Conservation (phyloP, 2,329 filamentous ascomycete genomes). For the Arthrocladium fulminans region DNA sequence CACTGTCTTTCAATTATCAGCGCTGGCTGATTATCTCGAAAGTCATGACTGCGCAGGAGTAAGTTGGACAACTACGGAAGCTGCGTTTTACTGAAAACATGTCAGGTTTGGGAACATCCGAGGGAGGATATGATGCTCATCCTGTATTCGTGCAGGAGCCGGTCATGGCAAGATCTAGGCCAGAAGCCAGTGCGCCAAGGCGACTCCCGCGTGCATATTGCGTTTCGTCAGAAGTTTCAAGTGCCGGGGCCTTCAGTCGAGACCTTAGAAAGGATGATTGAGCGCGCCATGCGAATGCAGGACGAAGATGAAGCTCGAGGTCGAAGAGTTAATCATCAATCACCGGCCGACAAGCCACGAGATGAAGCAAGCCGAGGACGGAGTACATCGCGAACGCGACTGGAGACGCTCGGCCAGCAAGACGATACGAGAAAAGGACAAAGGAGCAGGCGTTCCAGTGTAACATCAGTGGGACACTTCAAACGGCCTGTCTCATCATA, state of each 20-base stretch:
- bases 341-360: neutral
- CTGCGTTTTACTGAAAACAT: no score
- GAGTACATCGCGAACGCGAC: neutral
- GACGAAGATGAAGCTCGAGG: constrained; percentile 1
- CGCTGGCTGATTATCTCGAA: constrained; percentile 15
- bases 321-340: neutral
- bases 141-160: constrained; percentile 14
- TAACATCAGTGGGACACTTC: neutral
- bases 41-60: constrained; percentile 11
- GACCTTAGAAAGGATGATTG: neutral
- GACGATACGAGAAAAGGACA: neutral
- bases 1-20: constrained; percentile 5
- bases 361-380: neutral
- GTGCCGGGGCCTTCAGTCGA: neutral
- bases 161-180: constrained; percentile 11
- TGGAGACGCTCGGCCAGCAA: neutral
- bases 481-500: neutral
- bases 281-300: neutral
- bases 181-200: neutral
- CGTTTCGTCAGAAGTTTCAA: constrained; percentile 10
- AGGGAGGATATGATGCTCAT: constrained; percentile 13
- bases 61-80: no score
- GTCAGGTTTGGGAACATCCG: constrained; percentile 17
- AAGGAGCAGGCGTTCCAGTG: neutral
- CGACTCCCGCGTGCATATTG: constrained; percentile 12